A percentile compares a stretch with the other conserved stretches of the same genome.
phyloP scores from a whole-genome alignment of 1,284 basidiomycete species.

The Austroboletus niveus region DNA sequence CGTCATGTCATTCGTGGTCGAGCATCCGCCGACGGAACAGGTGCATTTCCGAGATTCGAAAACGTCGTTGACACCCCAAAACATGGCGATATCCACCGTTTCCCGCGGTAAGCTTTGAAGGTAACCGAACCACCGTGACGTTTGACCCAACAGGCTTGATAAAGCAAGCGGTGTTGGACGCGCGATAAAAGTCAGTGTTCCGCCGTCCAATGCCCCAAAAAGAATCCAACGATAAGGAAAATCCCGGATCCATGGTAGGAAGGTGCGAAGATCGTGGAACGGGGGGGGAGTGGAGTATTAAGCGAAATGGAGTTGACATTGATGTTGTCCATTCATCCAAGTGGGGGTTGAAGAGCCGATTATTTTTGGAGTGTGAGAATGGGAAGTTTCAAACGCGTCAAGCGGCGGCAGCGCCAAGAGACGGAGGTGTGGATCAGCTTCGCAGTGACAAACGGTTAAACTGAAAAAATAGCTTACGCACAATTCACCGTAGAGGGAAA shows the following conservation, averaged over 20 bases:
- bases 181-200: neutral
- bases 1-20: constrained; percentile 4
- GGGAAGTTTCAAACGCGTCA: constrained; percentile 7
- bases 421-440: constrained; percentile 8
- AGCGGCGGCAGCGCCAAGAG: constrained; percentile 10
- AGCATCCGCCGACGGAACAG: constrained; percentile 13
- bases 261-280: constrained; percentile 11
- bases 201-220: constrained; percentile 8
- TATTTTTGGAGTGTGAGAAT: constrained; percentile 25
- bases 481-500: constrained; percentile 65
- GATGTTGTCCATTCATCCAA: constrained; percentile 23
- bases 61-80: constrained; percentile 50
- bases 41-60: constrained; percentile 16
- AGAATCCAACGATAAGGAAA: constrained; percentile 14
- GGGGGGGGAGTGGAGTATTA: constrained; percentile 11
- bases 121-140: constrained; percentile 67
- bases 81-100: constrained; percentile 56
- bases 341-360: constrained; percentile 5
- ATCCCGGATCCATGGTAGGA: constrained; percentile 23
- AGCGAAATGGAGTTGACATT: constrained; percentile 17
- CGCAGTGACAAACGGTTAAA: constrained; percentile 1
- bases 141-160: constrained; percentile 37
- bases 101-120: constrained; percentile 58
- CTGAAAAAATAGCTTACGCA: constrained; percentile 36
- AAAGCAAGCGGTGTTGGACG: constrained; percentile 10